Evolutionary conservation across 1,139 yeast species (phyloP), one percentile per base, ranked within the genome.

Genomic region (Pichia terricola): DNA sequence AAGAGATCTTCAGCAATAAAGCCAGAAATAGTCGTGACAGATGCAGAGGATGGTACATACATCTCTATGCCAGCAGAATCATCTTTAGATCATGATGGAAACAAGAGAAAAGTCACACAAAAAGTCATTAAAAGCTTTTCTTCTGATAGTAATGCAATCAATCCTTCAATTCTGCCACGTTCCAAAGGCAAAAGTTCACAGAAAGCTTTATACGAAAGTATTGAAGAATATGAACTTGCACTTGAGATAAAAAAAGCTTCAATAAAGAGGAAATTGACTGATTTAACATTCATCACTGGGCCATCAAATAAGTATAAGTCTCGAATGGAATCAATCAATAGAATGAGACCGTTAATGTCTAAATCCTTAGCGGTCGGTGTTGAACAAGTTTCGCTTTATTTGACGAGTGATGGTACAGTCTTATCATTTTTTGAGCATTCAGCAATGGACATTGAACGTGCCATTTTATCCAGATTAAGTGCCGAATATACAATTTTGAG

Each of bases 341-440:
- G 63, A n/a, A 64, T 66, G 40, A 58, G 74, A 37, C 77, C 77
- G 6, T 56, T 73, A 33, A 68, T 69, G 43, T 55, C 63, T 34
- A 60, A 69, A 46, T 65, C 68, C 11, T 57, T 71, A 42, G 68
- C 69, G 27, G 75, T 73, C n/a, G 77, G 76, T 0, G 62, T 73
- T 9, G 81, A 75, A 52, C 80, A 75, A 53, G 72, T 71, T 2
- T 70, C 78, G 0, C 55, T 75, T 40, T 74, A 71, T 49, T 48
- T 75, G 27, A 62, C 71, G 5, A 53, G 62, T n/a, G 66, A 69
- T 43, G 62, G 66, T 67, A n/a, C 55, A 5, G 70, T 74, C 7
- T 63, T 75, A n/a, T 67, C 79, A 0, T 72, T 75, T 50, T 75
- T 75, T 53, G 80, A 75, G 51, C 68, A 72, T 46, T 66, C 75